Base-by-base conservation (phyloP, 2,329 filamentous ascomycete species). In the Rutstroemia sp. region DNA sequence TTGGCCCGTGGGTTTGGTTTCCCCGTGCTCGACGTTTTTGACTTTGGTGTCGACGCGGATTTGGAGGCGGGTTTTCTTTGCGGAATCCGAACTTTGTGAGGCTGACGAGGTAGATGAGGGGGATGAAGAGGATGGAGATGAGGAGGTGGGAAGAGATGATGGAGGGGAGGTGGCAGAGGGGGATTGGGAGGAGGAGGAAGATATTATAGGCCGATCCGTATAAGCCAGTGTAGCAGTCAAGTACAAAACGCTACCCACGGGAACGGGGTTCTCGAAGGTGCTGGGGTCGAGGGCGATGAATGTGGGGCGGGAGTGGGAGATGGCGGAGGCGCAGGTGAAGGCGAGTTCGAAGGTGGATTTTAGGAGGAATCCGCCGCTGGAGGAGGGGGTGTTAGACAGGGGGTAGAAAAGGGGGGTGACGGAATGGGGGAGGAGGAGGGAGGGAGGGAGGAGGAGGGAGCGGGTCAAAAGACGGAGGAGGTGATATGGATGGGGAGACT, bases 321-420 rank as follows among this genome's bases (percentile, higher is more conserved):
- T 86, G 1, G 82, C 79, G 0, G 84, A 83, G 2, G 83, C 84
- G 65, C 84, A 86, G 64, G 84, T 87, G 70, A 88, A 89, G 1
- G 86, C 85, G 1, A 88, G 76, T 68, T 89, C 86, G 62, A 88
- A 88, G 0, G 84, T 85, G 60, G 85, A 80, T 66, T 86, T 86
- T 1, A 89, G 76, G 1, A 88, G 75, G 65, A 84, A 88, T 12
- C 86, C 86, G 54, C 86, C 86, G 64, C 27, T 30, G 1, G 6
- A 9, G 27, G 4, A 30, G 7, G 8, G 27, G 27, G 27, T 30
- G 27, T 30, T 30, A 30, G 27, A 9, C 8, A 12, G 27, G 27
- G 27, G 8, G 8, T 23, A 23, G 23, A 23, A 5, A 23, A 23
- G 23, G 23, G 23, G 23, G 23, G 5, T 23, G 23, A 23, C 23